Conservation (phyloP, 345 rosid species). For the Bruguiera parviflora region DNA sequence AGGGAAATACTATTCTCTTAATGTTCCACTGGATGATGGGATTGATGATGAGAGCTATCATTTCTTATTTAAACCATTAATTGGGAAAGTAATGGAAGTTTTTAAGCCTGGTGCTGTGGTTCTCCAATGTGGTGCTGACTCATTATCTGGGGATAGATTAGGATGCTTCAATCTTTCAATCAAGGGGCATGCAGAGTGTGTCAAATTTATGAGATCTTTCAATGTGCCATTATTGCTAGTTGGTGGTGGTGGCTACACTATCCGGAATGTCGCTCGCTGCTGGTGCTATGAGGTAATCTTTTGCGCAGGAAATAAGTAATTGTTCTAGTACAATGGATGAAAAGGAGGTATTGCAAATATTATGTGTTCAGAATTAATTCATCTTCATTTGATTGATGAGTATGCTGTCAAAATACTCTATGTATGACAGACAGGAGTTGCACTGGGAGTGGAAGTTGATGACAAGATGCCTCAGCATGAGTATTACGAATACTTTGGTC, state of each 20-base stretch:
- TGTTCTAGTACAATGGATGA: neutral
- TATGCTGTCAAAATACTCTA: constrained; percentile 7
- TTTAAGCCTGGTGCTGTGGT: constrained; percentile 65
- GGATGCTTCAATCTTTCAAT: constrained; percentile 68
- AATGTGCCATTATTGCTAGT: constrained; percentile 61
- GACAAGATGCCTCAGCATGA: constrained; percentile 83
- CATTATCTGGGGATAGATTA: constrained; percentile 65
- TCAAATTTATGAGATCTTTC: constrained; percentile 67
- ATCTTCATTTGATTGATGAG: neutral
- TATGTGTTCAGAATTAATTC: neutral
- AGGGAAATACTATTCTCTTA: constrained; percentile 63
- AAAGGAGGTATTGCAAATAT: neutral
- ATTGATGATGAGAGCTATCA: constrained; percentile 75
- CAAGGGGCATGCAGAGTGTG: constrained; percentile 84
- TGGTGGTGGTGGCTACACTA: constrained; percentile 77
- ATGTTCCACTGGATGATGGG: constrained; percentile 70
- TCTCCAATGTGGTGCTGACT: constrained; percentile 69
- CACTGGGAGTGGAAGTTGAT: constrained; percentile 66
- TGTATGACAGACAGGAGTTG: constrained; percentile 54
- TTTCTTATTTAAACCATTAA: constrained; percentile 59
- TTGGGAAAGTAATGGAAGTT: constrained; percentile 61
- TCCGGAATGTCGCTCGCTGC: constrained; percentile 75
- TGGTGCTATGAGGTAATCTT: constrained; percentile 63
- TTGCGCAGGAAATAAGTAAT: neutral
- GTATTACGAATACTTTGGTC: constrained; percentile 76